These are phyloP conservation scores for Rhododendron griersonianum DNA, from an alignment of 148 eudicot genomes.

Conservation along the genomic window DNA sequence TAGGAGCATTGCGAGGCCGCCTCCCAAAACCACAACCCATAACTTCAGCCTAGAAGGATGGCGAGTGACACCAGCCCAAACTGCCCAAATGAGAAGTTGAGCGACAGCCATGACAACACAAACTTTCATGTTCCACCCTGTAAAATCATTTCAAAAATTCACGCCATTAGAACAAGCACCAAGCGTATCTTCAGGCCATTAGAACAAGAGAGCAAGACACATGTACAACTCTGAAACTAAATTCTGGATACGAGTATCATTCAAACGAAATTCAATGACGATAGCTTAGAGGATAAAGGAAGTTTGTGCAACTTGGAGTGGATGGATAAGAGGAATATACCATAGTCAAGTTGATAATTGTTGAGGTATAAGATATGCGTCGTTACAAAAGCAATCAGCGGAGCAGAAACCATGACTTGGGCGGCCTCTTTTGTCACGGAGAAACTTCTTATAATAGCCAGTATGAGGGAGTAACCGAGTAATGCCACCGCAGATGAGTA, in stretches of 20 bases:
- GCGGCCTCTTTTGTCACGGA: conserved; percentile 56
- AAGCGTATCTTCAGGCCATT: neutral
- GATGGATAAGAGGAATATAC: conserved; percentile 34
- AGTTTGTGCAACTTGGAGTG: neutral
- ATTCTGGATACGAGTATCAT: neutral
- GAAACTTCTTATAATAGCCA: conserved; percentile 74
- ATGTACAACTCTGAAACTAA: neutral
- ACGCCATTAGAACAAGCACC: neutral
- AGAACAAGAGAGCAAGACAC: neutral
- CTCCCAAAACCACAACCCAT: conserved; percentile 77
- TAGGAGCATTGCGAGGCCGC: conserved; percentile 71
- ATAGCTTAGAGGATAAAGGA: neutral
- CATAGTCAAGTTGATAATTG: conserved; percentile 69
- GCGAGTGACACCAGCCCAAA: conserved; percentile 66
- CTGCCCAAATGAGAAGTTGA: conserved; percentile 70
- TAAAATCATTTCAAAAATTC: neutral
- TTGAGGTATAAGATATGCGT: conserved; percentile 81
- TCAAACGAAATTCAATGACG: neutral
- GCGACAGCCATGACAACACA: conserved; percentile 69
- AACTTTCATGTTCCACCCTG: conserved; percentile 95
- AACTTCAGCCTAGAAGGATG: conserved; percentile 85
- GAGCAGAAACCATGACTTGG: conserved; percentile 82
- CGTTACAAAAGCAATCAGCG: conserved; percentile 53
- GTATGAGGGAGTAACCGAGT: conserved; percentile 72
- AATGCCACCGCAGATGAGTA: conserved; percentile 81